These are phyloP conservation scores for Colletotrichum costaricense DNA, from an alignment of 2,329 filamentous ascomycete species.

Conservation along the genomic window DNA sequence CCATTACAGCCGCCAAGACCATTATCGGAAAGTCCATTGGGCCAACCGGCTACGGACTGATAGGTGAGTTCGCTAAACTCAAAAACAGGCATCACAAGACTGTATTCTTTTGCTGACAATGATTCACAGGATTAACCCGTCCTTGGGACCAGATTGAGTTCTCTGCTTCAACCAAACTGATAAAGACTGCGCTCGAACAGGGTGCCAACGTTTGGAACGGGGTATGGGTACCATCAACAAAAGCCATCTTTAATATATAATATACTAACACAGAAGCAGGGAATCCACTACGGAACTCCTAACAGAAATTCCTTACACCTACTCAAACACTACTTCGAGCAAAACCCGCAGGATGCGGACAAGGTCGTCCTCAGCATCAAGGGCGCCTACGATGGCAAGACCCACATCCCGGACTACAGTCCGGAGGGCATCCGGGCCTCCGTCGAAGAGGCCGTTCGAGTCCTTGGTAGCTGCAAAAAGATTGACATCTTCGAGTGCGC, in stretches of 20 bases:
- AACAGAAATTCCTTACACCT: constrained; percentile 63
- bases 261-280: background rate
- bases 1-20: too few relatives aligned
- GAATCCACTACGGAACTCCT: constrained; percentile 59
- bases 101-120: too few relatives aligned
- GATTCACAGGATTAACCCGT: too few relatives aligned
- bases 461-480: constrained; percentile 53
- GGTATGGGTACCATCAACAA: background rate
- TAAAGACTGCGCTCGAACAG: constrained; percentile 34
- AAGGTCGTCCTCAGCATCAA: constrained; percentile 68
- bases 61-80: background rate
- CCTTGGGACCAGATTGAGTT: background rate
- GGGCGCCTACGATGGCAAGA: constrained; percentile 51
- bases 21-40: background rate
- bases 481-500: constrained; percentile 66
- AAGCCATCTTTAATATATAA: too few relatives aligned
- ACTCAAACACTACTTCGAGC: constrained; percentile 64
- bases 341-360: constrained; percentile 64
- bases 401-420: constrained; percentile 48
- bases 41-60: background rate
- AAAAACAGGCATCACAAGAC: background rate
- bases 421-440: too few relatives aligned
- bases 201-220: constrained; percentile 36
- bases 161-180: constrained; percentile 8
- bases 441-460: too few relatives aligned